Conservation (phyloP, 768 basidiomycete genomes). For the Mycena pura region DNA sequence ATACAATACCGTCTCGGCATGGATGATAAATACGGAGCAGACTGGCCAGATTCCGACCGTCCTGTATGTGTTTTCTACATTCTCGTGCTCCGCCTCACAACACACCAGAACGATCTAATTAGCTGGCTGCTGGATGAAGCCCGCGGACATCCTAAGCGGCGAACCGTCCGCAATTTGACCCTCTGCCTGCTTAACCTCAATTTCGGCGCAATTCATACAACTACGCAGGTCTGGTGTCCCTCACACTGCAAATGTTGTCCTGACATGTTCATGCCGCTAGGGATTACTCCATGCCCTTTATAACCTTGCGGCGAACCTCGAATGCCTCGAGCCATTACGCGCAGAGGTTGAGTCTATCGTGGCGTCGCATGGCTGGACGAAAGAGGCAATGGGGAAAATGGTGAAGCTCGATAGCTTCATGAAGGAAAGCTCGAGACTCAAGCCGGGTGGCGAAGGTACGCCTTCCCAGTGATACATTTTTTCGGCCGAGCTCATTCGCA, state of each 20-base stretch:
- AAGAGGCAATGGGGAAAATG: conserved; percentile 34
- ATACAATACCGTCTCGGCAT: conserved; percentile 15
- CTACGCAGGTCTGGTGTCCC: conserved; percentile 5
- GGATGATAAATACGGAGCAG: conserved; percentile 20
- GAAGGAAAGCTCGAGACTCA: conserved; percentile 37
- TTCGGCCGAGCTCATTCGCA: not conserved
- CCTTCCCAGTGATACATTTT: not conserved
- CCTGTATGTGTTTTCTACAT: not conserved
- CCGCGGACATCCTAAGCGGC: conserved; percentile 1
- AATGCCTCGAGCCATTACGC: conserved; percentile 35
- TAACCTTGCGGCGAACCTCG: conserved; percentile 34
- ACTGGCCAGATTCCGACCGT: conserved; percentile 16
- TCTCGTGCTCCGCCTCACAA: not conserved
- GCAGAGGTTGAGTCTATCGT: conserved; percentile 38
- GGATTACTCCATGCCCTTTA: conserved; percentile 28
- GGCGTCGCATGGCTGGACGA: conserved; percentile 38
- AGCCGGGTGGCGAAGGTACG: conserved; percentile 22
- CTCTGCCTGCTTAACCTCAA: conserved; percentile 33
- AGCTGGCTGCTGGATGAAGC: conserved; percentile 41
- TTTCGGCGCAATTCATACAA: conserved; percentile 28
- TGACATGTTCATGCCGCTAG: not conserved
- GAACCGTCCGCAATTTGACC: conserved; percentile 12
- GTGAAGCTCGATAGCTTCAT: conserved; percentile 44
- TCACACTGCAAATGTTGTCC: not conserved
- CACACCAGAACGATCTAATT: conserved; percentile 42